A percentile compares a stretch with the other conserved stretches of the same genome.
Conservation (phyloP, 345 rosid species). For the Adansonia digitata region DNA sequence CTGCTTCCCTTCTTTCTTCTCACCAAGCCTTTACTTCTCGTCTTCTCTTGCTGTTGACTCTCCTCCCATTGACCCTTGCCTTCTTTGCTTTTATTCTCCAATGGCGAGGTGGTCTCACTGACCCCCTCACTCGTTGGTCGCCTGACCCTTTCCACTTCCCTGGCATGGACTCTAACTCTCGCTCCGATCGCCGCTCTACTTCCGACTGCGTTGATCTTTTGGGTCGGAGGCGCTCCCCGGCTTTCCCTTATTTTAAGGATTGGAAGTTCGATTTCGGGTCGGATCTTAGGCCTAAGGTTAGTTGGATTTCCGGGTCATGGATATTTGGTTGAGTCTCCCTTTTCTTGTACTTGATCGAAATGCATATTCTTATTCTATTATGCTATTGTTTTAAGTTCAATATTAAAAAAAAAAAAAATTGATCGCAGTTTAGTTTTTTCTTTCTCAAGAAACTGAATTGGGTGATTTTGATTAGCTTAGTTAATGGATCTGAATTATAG, state of each 20-base stretch:
- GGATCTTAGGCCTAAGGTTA: conserved; percentile 81
- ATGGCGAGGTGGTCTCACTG: conserved; percentile 53
- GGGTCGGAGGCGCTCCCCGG: conserved; percentile 45
- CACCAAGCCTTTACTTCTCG: conserved; percentile 29
- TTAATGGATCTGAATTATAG: not conserved
- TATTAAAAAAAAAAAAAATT: not conserved
- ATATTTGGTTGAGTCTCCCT: not conserved
- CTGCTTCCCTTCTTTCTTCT: conserved; percentile 14
- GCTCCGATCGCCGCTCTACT: conserved; percentile 19
- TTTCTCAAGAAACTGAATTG: not conserved
- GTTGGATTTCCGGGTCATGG: not conserved
- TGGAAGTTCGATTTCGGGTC: conserved; percentile 59
- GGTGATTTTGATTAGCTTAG: not conserved
- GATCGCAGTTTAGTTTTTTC: not conserved
- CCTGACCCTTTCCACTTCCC: conserved; percentile 53
- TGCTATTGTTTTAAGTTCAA: not conserved
- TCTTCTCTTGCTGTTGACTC: conserved; percentile 41
- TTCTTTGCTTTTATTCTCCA: conserved; percentile 62
- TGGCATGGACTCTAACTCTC: conserved; percentile 43
- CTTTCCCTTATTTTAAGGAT: conserved; percentile 65
- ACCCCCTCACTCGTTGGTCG: conserved; percentile 44
- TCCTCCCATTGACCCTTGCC: conserved; percentile 53
- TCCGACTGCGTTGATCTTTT: conserved; percentile 56
- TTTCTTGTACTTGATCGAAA: not conserved
- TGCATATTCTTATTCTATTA: not conserved